Conservation (phyloP, 2,329 filamentous ascomycete species). For the Eutypa lata region DNA sequence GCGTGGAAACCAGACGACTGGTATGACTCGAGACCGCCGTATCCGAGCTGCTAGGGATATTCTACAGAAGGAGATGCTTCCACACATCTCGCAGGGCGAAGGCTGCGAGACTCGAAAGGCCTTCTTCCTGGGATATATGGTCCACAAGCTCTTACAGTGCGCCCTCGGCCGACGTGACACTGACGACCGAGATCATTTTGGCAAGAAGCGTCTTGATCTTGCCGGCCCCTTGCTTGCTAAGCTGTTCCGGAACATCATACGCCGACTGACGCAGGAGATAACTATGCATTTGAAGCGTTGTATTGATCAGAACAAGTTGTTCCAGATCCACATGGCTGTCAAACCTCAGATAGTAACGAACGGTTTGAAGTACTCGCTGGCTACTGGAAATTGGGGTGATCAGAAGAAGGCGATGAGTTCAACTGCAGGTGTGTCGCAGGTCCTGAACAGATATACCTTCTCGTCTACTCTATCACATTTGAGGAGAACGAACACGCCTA, state of each 20-base stretch:
- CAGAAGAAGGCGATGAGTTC: conserved; percentile 97
- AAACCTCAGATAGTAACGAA: conserved; percentile 90
- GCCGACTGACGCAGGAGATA: conserved; percentile 86
- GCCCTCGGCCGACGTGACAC: conserved; percentile 89
- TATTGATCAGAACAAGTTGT: conserved; percentile 83
- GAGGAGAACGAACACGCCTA: conserved; percentile 94
- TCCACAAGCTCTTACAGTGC: conserved; percentile 91
- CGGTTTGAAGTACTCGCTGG: conserved; percentile 92
- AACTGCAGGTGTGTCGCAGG: conserved; percentile 96
- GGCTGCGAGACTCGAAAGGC: conserved; percentile 95
- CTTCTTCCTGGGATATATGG: conserved; percentile 98
- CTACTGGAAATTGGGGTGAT: conserved; percentile 98
- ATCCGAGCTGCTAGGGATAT: conserved; percentile 90
- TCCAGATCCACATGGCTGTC: conserved; percentile 86
- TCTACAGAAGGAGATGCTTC: conserved; percentile 92
- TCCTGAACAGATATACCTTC: conserved; percentile 96
- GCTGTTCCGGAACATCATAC: conserved; percentile 88
- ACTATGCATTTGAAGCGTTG: conserved; percentile 88
- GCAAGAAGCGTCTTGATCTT: conserved; percentile 95
- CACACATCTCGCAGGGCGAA: conserved; percentile 92
- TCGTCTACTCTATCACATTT: conserved; percentile 95
- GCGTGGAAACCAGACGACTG: conserved; percentile 70
- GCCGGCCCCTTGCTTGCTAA: conserved; percentile 94
- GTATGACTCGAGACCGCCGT: conserved; percentile 79
- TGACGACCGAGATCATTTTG: conserved; percentile 97